Base-by-base conservation (phyloP, 352 stramenopile genomes). In the Phytophthora brassicae region DNA sequence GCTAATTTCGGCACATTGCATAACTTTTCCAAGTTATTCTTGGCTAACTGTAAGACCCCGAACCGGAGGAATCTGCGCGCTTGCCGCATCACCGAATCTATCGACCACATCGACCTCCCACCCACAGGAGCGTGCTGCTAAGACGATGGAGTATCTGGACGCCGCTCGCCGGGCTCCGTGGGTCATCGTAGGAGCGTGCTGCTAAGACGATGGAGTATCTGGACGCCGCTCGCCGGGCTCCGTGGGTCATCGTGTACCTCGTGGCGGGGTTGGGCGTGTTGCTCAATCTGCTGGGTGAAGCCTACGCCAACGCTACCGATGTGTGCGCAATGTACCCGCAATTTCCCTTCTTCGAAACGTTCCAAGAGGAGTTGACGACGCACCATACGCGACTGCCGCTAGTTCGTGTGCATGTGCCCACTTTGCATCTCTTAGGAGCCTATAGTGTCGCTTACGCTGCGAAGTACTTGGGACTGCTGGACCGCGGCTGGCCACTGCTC, bases 311-410 rank as follows among this genome's bases (percentile, higher is more conserved):
- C 56, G 65, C 82, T 0, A 24, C 50, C 14, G 63, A 66, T 31
- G 58, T 89, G 16, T 89, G 81, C 54, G 76, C 85, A 6, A 36
- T 89, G 58, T 89, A 86, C 64, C 82, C 82, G 55, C 66, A 81
- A 12, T 88, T 92, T 47, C 68, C 71, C 8, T 89, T 92, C 53
- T 17, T 44, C 6, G 71, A 87, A 52, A 88, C 77, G 54, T 63
- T 89, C 20, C 39, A 65, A 11, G 80, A 92, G 26, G 79, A 92
- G 61, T 51, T 92, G 14, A 35, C 59, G 23, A 65, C 80, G 57
- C 82, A 92, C 65, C 66, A 79, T 43, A 89, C 78, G 53, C 46
- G 46, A 9, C 62, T 92, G 41, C 82, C 82, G 17, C 24, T 84
- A 6, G 49, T 86, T 47, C 56, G 64, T 12, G 28, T 69, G 35